Conservation (phyloP, 2,329 filamentous ascomycete genomes). For the Periconia sp. region DNA sequence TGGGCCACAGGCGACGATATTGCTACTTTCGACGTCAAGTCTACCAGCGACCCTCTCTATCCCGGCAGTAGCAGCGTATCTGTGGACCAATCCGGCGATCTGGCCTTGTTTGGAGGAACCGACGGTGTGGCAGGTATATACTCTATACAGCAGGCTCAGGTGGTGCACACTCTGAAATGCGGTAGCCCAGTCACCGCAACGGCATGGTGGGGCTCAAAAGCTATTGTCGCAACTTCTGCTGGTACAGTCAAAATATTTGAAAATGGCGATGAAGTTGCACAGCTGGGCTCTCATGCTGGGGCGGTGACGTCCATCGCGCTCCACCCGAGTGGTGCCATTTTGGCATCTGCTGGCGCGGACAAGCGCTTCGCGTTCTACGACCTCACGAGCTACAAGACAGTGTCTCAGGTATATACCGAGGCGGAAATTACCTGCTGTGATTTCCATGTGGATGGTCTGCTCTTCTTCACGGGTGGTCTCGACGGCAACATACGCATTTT, state of each 20-base stretch:
- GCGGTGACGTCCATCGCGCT: conserved; percentile 74
- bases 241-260: conserved; percentile 81
- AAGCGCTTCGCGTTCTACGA: conserved; percentile 95
- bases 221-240: conserved; percentile 72
- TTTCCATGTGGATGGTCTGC: conserved; percentile 96
- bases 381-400: conserved; percentile 64
- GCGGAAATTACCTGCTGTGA: conserved; percentile 74
- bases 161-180: conserved; percentile 67
- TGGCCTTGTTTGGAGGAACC: conserved; percentile 74
- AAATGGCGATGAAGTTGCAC: conserved; percentile 66
- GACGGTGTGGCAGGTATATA: conserved; percentile 77
- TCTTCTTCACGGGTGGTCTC: conserved; percentile 81
- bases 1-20: conserved; percentile 81
- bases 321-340: conserved; percentile 79
- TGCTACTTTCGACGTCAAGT: conserved; percentile 57
- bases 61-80: conserved; percentile 61
- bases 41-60: conserved; percentile 60
- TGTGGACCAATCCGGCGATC: conserved; percentile 61
- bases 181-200: conserved; percentile 68
- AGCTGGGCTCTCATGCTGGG: conserved; percentile 80
- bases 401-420: conserved; percentile 79
- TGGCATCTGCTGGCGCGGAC: conserved; percentile 86
- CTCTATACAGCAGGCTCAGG: conserved; percentile 73
- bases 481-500: conserved; percentile 85
- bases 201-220: conserved; percentile 66